phyloP scores from a whole-genome alignment of 2,329 filamentous ascomycete species.

The Hymenoscyphus occultus region DNA sequence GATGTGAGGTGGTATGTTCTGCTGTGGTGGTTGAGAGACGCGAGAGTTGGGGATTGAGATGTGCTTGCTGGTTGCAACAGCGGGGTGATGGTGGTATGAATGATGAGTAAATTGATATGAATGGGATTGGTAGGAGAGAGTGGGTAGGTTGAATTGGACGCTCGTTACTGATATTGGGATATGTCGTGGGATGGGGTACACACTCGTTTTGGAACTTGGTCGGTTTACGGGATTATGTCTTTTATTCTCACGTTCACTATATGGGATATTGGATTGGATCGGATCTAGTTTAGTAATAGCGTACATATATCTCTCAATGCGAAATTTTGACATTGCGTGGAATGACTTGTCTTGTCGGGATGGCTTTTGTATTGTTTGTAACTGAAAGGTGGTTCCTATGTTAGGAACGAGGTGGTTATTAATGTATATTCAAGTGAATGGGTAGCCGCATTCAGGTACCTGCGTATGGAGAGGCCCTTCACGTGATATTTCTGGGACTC shows the following conservation, averaged over 20 bases:
- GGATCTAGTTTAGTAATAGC: neutral
- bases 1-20: too few species aligned
- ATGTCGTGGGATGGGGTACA: neutral
- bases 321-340: neutral
- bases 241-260: neutral
- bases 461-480: too few species aligned
- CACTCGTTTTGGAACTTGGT: neutral
- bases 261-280: neutral
- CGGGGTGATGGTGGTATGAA: too few species aligned
- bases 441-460: too few species aligned
- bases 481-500: too few species aligned
- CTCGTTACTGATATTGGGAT: too few species aligned
- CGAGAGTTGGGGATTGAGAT: neutral
- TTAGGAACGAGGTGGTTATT: too few species aligned
- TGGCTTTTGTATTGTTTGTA: too few species aligned
- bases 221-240: neutral
- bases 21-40: neutral
- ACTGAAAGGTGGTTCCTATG: too few species aligned
- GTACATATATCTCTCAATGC: neutral
- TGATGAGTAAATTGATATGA: neutral
- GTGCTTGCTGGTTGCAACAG: too few species aligned
- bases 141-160: neutral
- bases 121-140: neutral
- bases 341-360: too few species aligned
- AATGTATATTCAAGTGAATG: too few species aligned